Base-by-base conservation (phyloP, 371 early-diverging fungal species). In the Mortierella sp. region DNA sequence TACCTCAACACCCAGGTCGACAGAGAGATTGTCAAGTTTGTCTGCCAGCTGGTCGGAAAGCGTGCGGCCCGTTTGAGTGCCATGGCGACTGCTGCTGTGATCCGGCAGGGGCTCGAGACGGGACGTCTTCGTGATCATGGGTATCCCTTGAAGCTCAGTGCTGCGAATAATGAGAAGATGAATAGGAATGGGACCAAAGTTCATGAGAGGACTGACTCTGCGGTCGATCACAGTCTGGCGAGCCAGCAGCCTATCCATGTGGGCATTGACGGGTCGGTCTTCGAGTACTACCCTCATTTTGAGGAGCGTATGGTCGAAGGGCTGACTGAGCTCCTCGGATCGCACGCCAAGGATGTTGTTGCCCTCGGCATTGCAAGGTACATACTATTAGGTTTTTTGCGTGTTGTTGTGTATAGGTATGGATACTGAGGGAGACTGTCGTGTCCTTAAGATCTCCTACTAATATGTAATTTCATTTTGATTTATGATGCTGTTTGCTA, bases 191-290 rank as follows among this genome's bases (percentile, higher is more conserved):
- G 65, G 22, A 43, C 55, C 44, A 16, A 22, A 9, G 29, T 37
- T 22, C 68, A 61, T 39, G 73, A 58, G 58, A 58, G 37, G 34
- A 58, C 58, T 4, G 58, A 58, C 29, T 58, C 58, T 34, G 37
- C 9, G 29, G 58, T 34, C 19, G 37, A 16, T 22, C 58, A n/a
- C n/a, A n/a, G n/a, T n/a, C 31, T 8, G 31, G 16, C 13, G 31
- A 50, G 7, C 10, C 9, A 22, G 48, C 24, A 29, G 19, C 64
- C 37, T 7, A 77, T 91, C 71, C 93, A 95, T 34, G 93, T 98
- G 47, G 98, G 97, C 47, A 94, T 98, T 71, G 99, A 99, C 80
- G 99, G 99, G 14, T 93, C 94, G 13, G 90, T 99, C 66, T 99
- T 94, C 81, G 95, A 97, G 87, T 93, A 94, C 67, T 98, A 98